phyloP scores from a whole-genome alignment of 371 early-diverging fungal species.

The Capillidium heterosporum region DNA sequence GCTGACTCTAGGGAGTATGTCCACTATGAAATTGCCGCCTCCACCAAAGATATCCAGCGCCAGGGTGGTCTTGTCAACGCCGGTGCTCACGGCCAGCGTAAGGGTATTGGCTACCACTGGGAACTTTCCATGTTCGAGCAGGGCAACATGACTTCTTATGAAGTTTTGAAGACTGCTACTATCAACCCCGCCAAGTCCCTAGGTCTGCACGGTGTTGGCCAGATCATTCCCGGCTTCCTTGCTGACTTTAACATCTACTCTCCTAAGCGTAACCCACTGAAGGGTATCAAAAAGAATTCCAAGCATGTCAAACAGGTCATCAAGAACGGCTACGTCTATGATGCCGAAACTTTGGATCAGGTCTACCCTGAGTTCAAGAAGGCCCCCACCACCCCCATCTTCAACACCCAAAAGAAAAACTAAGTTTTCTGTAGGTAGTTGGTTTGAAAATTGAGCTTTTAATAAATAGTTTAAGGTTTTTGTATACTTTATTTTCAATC shows the following conservation, averaged over 20 bases:
- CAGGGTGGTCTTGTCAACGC: not conserved
- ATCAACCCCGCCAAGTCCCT: not conserved
- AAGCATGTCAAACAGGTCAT: not conserved
- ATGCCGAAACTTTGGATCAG: not conserved
- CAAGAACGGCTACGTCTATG: not conserved
- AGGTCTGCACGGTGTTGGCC: not conserved
- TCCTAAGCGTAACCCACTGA: not conserved
- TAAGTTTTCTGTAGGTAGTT: too few species aligned
- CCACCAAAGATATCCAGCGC: not conserved
- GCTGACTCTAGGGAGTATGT: not conserved
- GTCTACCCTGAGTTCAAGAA: not conserved
- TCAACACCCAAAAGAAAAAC: not conserved
- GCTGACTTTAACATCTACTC: not conserved
- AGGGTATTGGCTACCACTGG: slow-evolving; percentile 2
- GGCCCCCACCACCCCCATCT: not conserved
- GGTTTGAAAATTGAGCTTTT: too few species aligned
- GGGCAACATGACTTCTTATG: not conserved
- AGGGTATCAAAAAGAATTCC: not conserved
- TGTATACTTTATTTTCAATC: too few species aligned
- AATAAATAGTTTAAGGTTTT: too few species aligned
- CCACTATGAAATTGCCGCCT: not conserved
- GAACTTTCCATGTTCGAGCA: not conserved
- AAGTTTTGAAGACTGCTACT: not conserved
- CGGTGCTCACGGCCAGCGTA: not conserved
- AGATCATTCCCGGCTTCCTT: not conserved